phyloP scores from a whole-genome alignment of 179 eudicot species.

The Amaranthus tricolor region DNA sequence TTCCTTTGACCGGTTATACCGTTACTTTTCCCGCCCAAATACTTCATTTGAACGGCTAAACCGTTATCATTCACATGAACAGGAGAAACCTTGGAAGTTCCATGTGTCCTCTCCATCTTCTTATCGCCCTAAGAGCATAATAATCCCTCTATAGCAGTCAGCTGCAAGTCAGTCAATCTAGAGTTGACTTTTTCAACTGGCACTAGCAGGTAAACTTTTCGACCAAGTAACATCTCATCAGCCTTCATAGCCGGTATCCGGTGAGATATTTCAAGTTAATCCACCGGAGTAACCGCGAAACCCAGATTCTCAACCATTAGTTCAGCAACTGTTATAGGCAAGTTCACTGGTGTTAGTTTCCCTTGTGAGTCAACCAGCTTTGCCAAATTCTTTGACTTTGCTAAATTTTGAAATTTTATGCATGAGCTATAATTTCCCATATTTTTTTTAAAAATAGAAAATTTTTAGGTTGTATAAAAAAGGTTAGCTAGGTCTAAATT shows the following conservation, averaged over 20 bases:
- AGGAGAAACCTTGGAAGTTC: conserved; percentile 17
- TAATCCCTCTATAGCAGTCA: conserved; percentile 12
- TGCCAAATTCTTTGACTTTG: background rate
- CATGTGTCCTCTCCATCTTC: conserved; percentile 9
- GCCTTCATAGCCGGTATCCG: conserved; percentile 16
- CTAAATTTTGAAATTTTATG: background rate
- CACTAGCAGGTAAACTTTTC: conserved; percentile 61
- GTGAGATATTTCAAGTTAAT: conserved; percentile 23
- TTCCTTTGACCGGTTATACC: conserved; percentile 5
- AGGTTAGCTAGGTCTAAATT: no score
- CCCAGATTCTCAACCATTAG: conserved; percentile 66
- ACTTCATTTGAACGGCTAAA: conserved; percentile 7
- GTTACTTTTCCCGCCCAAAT: background rate
- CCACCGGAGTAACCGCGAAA: conserved; percentile 16
- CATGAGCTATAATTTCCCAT: conserved; percentile 28
- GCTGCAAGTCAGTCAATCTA: conserved; percentile 18
- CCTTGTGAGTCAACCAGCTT: conserved; percentile 22
- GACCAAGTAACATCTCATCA: conserved; percentile 36
- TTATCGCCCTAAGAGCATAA: background rate
- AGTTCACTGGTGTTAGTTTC: conserved; percentile 2
- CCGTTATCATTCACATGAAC: background rate
- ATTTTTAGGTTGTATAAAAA: no score
- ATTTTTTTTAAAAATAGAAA: background rate
- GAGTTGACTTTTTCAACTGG: conserved; percentile 36
- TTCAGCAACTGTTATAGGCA: conserved; percentile 57